Evolutionary conservation across 306 rosid species (phyloP), one percentile per base, ranked within the genome.

Genomic region (Elaeagnus macrophylla): DNA sequence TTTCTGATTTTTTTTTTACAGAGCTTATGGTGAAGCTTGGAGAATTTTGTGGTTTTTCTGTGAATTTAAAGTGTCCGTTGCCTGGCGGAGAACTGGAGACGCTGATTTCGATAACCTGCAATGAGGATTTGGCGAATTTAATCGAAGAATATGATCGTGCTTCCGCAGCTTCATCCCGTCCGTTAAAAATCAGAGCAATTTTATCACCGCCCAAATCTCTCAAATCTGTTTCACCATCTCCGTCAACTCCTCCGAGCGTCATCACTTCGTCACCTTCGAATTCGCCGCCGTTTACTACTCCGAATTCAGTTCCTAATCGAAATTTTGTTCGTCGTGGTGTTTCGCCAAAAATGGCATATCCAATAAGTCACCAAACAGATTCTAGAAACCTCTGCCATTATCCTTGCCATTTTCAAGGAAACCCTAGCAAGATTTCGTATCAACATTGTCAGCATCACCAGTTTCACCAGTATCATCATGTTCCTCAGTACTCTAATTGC

Each of bases 81-180:
- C 95, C 99, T 1, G 63, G 39, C 64, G 96, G 96, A n/a, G 96
- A 87, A 11, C 55, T 91, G 48, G 99, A 84, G 61, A 91, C 95
- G 0, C 65, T 91, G 73, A 71, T 91, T 68, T 64, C 95, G n/a
- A 54, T 91, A 47, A 80, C 51, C 5, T 82, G 71, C 60, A 96
- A 87, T 7, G 95, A 82, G 54, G 99, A 91, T 70, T 69, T 86
- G 66, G 67, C 76, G 0, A 79, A 77, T 40, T 70, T 91, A 39
- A 57, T 91, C 1, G 83, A 87, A 52, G 87, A 74, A 66, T 87
- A 91, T 66, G 78, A 71, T 48, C 75, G 83, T 39, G 85, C 73
- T 51, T 84, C 83, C 35, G 64, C 77, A 0, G 58, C 74, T 48
- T 37, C 71, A 0, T 53, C 68, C 52, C 76, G 64, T 54, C 79